phyloP scores from a whole-genome alignment of 2,329 filamentous ascomycete species.

The Myriangium duriaei region DNA sequence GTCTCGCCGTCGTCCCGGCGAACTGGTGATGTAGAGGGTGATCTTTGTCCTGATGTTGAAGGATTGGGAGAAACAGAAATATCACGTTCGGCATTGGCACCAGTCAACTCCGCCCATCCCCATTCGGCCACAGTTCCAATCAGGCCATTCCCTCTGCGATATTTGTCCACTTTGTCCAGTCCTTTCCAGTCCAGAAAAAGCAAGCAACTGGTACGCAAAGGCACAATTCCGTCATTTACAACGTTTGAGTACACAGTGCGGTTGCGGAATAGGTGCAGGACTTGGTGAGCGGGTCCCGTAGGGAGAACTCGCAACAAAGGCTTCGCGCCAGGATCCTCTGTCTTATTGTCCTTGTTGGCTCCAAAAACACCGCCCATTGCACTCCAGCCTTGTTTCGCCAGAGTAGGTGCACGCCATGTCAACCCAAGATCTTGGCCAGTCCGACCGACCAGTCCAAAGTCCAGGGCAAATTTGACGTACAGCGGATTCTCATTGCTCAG shows the following conservation, averaged over 20 bases:
- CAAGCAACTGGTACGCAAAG: conserved; percentile 86
- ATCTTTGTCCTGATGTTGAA: conserved; percentile 18
- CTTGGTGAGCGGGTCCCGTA: conserved; percentile 78
- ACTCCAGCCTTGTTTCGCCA: conserved; percentile 77
- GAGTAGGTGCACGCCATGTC: conserved; percentile 82
- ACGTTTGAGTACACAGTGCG: conserved; percentile 93
- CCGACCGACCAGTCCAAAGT: conserved; percentile 90
- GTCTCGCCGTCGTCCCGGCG: conserved; percentile 24
- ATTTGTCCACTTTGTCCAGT: conserved; percentile 84
- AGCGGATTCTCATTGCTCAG: conserved; percentile 95
- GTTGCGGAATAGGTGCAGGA: conserved; percentile 77
- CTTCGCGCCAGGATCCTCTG: conserved; percentile 67
- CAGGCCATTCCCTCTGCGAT: conserved; percentile 76
- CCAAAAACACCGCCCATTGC: conserved; percentile 74
- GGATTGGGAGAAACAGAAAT: conserved; percentile 19
- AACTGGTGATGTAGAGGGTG: conserved; percentile 13
- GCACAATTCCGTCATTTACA: conserved; percentile 94
- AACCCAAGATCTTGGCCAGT: conserved; percentile 91
- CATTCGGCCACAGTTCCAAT: conserved; percentile 88
- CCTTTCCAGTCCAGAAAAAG: conserved; percentile 95
- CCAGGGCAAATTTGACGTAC: conserved; percentile 92
- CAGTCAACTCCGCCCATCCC: conserved; percentile 86
- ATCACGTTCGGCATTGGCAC: conserved; percentile 34
- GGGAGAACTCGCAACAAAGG: conserved; percentile 79
- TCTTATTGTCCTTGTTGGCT: conserved; percentile 34